Evolutionary conservation across 202 grass and related monocot genomes (phyloP), one percentile per base, ranked within the genome.

Genomic region (Schoenoplectus tabernaemontani): DNA sequence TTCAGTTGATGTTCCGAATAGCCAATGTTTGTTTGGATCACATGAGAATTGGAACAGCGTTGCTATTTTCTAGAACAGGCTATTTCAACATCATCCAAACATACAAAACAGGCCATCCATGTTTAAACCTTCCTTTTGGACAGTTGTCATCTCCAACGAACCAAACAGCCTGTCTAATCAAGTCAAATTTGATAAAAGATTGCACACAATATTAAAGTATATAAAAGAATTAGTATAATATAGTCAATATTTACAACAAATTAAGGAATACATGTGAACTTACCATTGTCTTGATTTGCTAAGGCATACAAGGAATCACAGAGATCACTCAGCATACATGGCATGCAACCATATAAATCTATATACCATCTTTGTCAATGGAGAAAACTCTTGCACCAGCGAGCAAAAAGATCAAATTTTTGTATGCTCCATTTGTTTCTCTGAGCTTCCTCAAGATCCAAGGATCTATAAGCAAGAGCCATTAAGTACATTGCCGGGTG

Each of bases 401-500:
- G 76, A 83, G 16, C 51, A 68, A 97, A 77, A 80, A 88, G 84
- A 92, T 82, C 59, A 48, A 94, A 86, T 41, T 76, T 80, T 34
- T 0, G 80, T 63, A 94, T 69, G 28, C 60, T 90, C 87, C 84
- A 87, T 86, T 85, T 88, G 62, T 57, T 88, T 88, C 82, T 87
- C 73, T 80, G 83, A 81, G 86, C 87, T 84, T 90, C 87, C 61
- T 98, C 95, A 44, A 94, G 81, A 89, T 94, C 95, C 78, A 98
- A 87, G 38, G 91, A 94, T 89, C 95, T 88, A 64, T 98, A 98
- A 54, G 95, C 89, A 44, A 98, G 83, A 83, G 89, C 86, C 13
- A 86, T 71, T 64, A 98, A 89, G 81, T 94, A 98, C 84, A 98
- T 86, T 60, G 91, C 95, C 65, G 95, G 95, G 86, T 94, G 95